Base-by-base conservation (phyloP, 2,329 filamentous ascomycete genomes). In the Botryotinia convoluta region DNA sequence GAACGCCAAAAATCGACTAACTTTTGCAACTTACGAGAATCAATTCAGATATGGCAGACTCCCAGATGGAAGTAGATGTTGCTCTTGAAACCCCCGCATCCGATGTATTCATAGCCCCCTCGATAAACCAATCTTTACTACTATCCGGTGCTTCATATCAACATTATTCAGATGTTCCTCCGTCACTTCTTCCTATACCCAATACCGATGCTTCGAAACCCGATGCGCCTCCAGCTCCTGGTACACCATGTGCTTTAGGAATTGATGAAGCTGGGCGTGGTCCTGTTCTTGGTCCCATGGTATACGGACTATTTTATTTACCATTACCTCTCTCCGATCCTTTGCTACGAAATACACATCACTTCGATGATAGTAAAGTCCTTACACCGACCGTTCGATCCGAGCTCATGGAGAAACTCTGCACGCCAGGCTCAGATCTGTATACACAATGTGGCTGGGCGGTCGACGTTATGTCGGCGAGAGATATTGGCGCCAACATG, bases 331-430 rank as follows among this genome's bases (percentile, higher is more conserved):
- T 90, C 42, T 88, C 91, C 39, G 90, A 91, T 80, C 87, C 92
- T 1, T 89, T 98, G 42, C 90, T 98, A 35, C 92, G 93, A 69
- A 83, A 89, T 51, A 89, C 90, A 6, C 92, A 97, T 84, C 92
- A 91, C 85, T 98, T 98, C 84, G 92, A 98, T 85, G 95, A 98
- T 86, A 97, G 93, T 81, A 98, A 98, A 84, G 93, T 94, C 8
- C 89, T 98, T 57, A 97, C 92, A 0, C 89, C 95, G 0, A 84
- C 86, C n/a, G 89, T 95, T 54, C 93, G 95, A 76, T 91, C 92
- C 22, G 83, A 86, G 14, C 88, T 98, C 20, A 88, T 91, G 87
- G 82, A 84, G 59, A 86, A 87, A 4, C 88, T 98, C 63, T 97
- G 94, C 85, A 92, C 89, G 0, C 81, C 87, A 0, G 85, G 81